Percentiles rank a stretch among this genome's conserved stretches.
Conservation (phyloP, 148 eudicot species). For the Vaccinium darrowii region DNA sequence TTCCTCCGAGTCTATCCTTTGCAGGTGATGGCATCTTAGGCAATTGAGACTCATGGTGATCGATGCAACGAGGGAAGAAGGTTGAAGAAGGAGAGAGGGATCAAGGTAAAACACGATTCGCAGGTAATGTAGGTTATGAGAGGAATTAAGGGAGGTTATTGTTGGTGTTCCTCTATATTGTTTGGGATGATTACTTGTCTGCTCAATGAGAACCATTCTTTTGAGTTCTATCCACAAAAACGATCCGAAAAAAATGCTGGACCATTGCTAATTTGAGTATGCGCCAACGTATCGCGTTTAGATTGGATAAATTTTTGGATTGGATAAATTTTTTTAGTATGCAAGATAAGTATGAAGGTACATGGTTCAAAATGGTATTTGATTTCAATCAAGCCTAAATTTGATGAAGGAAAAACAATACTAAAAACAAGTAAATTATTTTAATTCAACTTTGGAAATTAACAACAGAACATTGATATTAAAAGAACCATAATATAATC, state of each 20-base stretch:
- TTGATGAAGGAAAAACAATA: too few species aligned
- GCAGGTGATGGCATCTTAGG: conserved; percentile 29
- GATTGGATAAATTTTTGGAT: background rate
- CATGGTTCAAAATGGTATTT: background rate
- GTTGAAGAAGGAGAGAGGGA: background rate
- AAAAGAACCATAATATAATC: too few species aligned
- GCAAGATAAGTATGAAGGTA: background rate
- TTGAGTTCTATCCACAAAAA: background rate
- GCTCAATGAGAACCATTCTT: background rate
- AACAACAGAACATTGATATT: too few species aligned
- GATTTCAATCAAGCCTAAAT: background rate
- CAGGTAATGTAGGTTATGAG: too few species aligned
- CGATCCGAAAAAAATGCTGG: background rate
- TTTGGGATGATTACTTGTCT: background rate
- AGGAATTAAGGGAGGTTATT: background rate
- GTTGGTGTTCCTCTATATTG: background rate
- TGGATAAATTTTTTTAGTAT: background rate
- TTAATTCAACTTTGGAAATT: too few species aligned
- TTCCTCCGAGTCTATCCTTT: conserved; percentile 37
- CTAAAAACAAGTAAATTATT: too few species aligned
- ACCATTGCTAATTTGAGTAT: conserved; percentile 4
- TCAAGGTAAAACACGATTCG: background rate
- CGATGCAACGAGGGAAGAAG: background rate
- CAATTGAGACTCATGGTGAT: conserved; percentile 38
- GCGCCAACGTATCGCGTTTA: background rate